phyloP scores from a whole-genome alignment of 305 asterid genomes.

The Coffea humblotiana region DNA sequence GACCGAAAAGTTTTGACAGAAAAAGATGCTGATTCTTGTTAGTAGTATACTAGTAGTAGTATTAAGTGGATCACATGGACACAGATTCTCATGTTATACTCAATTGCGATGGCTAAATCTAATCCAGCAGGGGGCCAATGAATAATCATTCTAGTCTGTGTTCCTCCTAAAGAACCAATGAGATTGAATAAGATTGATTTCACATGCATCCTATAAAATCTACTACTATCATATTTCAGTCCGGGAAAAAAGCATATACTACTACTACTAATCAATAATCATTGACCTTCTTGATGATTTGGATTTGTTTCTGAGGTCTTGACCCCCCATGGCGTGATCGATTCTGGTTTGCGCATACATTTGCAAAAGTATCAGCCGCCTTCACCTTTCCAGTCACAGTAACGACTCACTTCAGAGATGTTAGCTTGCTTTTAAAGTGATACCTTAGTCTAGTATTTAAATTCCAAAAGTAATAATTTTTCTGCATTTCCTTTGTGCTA shows the following conservation, averaged over 20 bases:
- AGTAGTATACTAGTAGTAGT: background rate
- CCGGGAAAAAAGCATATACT: no score
- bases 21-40: slow-evolving; percentile 16
- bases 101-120: background rate
- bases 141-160: slow-evolving; percentile 6
- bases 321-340: background rate
- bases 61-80: slow-evolving; percentile 25
- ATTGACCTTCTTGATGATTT: background rate
- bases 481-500: background rate
- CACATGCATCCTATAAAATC: slow-evolving; percentile 10
- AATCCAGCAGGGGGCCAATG: background rate
- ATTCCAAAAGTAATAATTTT: no score
- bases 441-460: no score
- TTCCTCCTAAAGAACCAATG: slow-evolving; percentile 1
- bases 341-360: background rate
- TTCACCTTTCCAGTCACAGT: background rate
- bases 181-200: background rate
- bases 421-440: no score
- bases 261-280: background rate
- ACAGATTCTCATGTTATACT: slow-evolving; percentile 18
- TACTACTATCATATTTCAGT: background rate
- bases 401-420: background rate
- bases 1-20: background rate
- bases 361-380: background rate
- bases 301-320: background rate